phyloP scores from a whole-genome alignment of 2,329 filamentous ascomycete species.

The Knoxdaviesia proteae region DNA sequence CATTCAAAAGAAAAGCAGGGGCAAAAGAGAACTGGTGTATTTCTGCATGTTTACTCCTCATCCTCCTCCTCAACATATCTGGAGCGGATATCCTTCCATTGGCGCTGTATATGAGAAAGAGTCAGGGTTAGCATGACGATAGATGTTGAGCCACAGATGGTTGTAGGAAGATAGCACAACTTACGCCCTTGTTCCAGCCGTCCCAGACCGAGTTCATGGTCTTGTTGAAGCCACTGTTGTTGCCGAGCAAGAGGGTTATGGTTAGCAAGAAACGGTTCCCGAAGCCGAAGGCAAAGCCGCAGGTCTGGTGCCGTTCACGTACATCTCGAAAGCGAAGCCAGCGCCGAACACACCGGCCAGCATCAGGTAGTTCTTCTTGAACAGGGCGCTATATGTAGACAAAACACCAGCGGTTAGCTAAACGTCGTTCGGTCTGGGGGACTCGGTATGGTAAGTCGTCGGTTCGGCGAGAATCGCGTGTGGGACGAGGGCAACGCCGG shows the following conservation, averaged over 20 bases:
- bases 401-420: neutral
- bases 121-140: neutral
- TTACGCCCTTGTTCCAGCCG: conserved; percentile 72
- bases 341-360: conserved; percentile 66
- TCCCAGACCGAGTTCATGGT: conserved; percentile 79
- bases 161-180: conserved; percentile 15
- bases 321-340: conserved; percentile 91
- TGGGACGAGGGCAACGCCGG: neutral
- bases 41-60: conserved; percentile 25
- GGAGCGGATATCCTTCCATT: conserved; percentile 99
- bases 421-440: neutral
- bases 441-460: conserved; percentile 8
- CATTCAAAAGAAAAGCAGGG: neutral
- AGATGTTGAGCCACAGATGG: conserved; percentile 8
- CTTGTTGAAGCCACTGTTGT: conserved; percentile 57
- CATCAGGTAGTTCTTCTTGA: conserved; percentile 78
- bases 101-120: conserved; percentile 37
- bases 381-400: conserved; percentile 40
- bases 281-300: too few relatives aligned
- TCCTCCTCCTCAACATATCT: conserved; percentile 57
- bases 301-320: conserved; percentile 17
- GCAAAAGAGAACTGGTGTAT: neutral
- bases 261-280: too few relatives aligned
- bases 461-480: conserved; percentile 4
- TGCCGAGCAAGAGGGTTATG: too few relatives aligned